These are phyloP conservation scores for Hypoxylon sp. DNA, from an alignment of 2,329 filamentous ascomycete genomes.

Conservation along the genomic window DNA sequence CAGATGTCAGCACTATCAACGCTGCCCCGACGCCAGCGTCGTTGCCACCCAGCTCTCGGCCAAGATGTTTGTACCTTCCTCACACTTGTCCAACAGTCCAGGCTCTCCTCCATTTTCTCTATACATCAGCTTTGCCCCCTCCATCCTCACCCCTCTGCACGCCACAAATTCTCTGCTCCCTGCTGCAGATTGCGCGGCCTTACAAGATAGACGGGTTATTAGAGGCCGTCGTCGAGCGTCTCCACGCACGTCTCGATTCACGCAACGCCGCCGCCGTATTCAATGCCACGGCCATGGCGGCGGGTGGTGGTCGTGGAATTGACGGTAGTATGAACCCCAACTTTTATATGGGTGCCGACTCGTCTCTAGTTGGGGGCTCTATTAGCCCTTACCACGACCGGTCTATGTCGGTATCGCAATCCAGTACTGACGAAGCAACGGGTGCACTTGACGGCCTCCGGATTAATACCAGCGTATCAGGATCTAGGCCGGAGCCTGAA, in stretches of 20 bases:
- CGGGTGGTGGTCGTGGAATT: constrained; percentile 88
- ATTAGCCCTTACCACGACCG: constrained; percentile 46
- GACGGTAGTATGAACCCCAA: constrained; percentile 75
- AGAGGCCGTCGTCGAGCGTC: constrained; percentile 90
- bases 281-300: constrained; percentile 98
- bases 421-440: constrained; percentile 45
- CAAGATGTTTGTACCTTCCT: constrained; percentile 90
- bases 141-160: constrained; percentile 84
- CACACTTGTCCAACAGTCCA: constrained; percentile 92
- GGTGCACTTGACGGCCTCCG: constrained; percentile 57
- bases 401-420: constrained; percentile 50
- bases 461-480: constrained; percentile 68
- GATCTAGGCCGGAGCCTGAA: constrained; percentile 56
- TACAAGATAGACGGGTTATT: constrained; percentile 94
- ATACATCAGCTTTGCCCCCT: constrained; percentile 88
- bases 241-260: constrained; percentile 90
- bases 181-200: constrained; percentile 91
- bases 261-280: constrained; percentile 97
- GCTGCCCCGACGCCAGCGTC: constrained; percentile 69
- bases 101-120: constrained; percentile 91
- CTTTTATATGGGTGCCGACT: constrained; percentile 66
- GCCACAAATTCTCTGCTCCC: constrained; percentile 93
- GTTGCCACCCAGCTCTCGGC: constrained; percentile 74
- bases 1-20: constrained; percentile 65
- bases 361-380: constrained; percentile 45